These are phyloP conservation scores for Balansia obtecta DNA, from an alignment of 2,329 filamentous ascomycete genomes.

Conservation along the genomic window DNA sequence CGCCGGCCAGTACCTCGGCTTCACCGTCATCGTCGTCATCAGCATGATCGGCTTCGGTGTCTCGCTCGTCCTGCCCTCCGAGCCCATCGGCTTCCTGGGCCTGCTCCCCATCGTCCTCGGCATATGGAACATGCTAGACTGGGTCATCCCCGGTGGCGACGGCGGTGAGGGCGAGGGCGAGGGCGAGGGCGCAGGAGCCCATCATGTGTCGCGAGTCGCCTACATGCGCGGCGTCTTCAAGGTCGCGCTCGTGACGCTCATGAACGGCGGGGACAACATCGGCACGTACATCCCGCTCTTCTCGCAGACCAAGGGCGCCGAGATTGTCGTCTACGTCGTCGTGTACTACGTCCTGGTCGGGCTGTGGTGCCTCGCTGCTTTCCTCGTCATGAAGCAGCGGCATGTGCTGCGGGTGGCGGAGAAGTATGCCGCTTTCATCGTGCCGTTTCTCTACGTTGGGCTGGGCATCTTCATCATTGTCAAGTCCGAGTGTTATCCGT, in stretches of 20 bases:
- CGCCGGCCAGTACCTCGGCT: slow-evolving; percentile 19
- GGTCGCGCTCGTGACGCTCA: slow-evolving; percentile 19
- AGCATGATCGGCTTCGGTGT: slow-evolving; percentile 23
- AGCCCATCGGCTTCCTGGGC: slow-evolving; percentile 24
- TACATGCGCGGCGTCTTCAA: slow-evolving; percentile 14
- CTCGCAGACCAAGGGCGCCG: slow-evolving; percentile 17
- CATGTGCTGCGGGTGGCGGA: slow-evolving; percentile 15
- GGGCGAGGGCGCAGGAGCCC: slow-evolving; percentile 8
- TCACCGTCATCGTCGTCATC: slow-evolving; percentile 20
- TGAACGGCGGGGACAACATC: slow-evolving; percentile 24
- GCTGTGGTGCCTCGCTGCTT: slow-evolving; percentile 18
- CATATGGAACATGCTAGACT: slow-evolving; percentile 15
- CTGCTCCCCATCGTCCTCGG: slow-evolving; percentile 20
- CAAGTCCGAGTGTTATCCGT: slow-evolving; percentile 21
- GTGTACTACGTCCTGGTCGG: slow-evolving; percentile 21
- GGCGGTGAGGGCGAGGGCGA: slow-evolving; percentile 5
- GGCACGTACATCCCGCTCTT: slow-evolving; percentile 23
- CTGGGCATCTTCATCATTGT: slow-evolving; percentile 20
- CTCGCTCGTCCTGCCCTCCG: slow-evolving; percentile 18
- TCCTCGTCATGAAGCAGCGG: slow-evolving; percentile 18
- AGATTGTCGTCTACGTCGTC: slow-evolving; percentile 21
- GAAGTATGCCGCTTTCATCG: slow-evolving; percentile 13
- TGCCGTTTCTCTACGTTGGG: slow-evolving; percentile 21
- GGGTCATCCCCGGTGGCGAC: slow-evolving; percentile 9
- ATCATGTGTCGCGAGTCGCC: slow-evolving; percentile 4